Conservation (phyloP, 257 asterid species). For the Capsicum rhomboideum region DNA sequence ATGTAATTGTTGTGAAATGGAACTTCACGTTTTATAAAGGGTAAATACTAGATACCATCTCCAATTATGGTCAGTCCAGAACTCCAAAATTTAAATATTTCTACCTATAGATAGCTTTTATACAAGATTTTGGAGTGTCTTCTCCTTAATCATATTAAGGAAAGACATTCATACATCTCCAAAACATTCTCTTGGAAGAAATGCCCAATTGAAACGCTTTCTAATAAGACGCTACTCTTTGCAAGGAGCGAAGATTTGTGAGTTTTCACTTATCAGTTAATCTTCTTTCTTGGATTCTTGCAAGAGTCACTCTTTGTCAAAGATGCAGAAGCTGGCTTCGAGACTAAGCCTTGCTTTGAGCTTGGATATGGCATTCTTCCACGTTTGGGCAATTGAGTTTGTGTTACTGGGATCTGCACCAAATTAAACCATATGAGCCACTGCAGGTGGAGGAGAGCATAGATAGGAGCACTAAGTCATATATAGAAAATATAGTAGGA, state of each 20-base stretch:
- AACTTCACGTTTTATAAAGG: background rate
- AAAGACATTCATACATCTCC: background rate
- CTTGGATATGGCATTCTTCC: conserved; percentile 30
- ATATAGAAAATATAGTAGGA: background rate
- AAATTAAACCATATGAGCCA: background rate
- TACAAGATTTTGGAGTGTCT: background rate
- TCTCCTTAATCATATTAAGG: background rate
- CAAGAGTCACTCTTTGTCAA: conserved; percentile 24
- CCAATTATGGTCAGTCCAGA: background rate
- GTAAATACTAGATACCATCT: background rate
- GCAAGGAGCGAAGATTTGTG: conserved; percentile 12
- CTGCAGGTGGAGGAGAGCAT: background rate
- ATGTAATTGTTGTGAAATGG: background rate
- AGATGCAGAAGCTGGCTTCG: conserved; percentile 43
- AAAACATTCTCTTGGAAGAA: background rate
- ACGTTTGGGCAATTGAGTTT: conserved; percentile 30
- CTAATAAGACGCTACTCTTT: conserved; percentile 12
- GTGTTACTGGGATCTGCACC: conserved; percentile 38
- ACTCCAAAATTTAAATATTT: background rate
- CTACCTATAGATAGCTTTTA: background rate
- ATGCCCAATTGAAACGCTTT: background rate
- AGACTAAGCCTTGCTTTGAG: conserved; percentile 30
- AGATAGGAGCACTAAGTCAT: background rate
- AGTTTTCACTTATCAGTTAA: conserved; percentile 4
- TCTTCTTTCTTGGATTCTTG: conserved; percentile 30